Percentiles rank a stretch among this genome's conserved stretches.
phyloP scores from a whole-genome alignment of 208 protist genomes.

The Trypanosoma lewisi region DNA sequence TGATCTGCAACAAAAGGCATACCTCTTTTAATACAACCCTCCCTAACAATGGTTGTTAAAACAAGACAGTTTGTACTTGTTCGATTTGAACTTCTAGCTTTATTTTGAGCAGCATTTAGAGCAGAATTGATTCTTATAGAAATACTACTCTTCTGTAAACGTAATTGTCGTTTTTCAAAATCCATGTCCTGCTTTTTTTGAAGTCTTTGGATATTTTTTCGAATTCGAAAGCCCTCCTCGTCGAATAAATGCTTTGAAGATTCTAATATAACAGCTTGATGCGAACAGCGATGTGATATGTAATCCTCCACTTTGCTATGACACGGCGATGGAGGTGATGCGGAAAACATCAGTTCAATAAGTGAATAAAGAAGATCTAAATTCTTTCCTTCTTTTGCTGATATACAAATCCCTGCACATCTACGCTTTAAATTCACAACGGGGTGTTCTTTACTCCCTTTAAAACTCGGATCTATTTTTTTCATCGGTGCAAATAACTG shows the following conservation, averaged over 20 bases:
- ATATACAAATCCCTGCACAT: constrained; percentile 81
- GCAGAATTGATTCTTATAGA: constrained; percentile 35
- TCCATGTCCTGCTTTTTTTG: constrained; percentile 46
- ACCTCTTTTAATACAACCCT: constrained; percentile 73
- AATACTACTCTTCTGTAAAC: constrained; percentile 43
- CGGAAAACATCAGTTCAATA: constrained; percentile 41
- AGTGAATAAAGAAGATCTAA: constrained; percentile 68
- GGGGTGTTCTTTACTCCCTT: constrained; percentile 61
- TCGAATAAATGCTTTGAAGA: constrained; percentile 90
- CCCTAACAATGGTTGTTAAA: constrained; percentile 66
- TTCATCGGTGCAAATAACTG: constrained; percentile 72
- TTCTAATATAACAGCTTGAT: constrained; percentile 84
- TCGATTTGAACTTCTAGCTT: constrained; percentile 53
- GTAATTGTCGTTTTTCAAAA: constrained; percentile 15
- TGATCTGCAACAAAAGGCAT: constrained; percentile 89
- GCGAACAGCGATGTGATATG: constrained; percentile 53
- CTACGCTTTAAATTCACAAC: constrained; percentile 63
- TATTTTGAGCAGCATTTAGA: constrained; percentile 29
- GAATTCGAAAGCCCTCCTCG: constrained; percentile 80
- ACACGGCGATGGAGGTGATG: constrained; percentile 43
- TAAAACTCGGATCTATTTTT: constrained; percentile 54
- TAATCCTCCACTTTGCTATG: constrained; percentile 41
- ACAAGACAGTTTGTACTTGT: constrained; percentile 77
- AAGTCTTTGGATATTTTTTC: constrained; percentile 39
- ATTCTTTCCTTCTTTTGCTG: constrained; percentile 47